Percentiles rank a stretch among this genome's conserved stretches.
phyloP scores from a whole-genome alignment of 257 asterid genomes.

The Solanum dulcamara region DNA sequence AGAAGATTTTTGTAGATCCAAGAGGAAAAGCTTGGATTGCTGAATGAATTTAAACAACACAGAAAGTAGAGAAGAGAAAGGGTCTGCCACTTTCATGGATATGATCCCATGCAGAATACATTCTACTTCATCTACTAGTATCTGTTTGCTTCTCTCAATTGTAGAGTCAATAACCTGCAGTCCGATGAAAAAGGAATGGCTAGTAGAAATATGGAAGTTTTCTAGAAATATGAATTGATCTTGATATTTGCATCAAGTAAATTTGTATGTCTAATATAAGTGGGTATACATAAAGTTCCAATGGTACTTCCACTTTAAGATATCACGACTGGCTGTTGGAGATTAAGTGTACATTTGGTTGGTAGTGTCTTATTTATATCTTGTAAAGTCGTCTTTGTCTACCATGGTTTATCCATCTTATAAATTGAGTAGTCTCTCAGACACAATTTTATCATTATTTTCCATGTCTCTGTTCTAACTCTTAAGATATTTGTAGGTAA shows the following conservation, averaged over 20 bases:
- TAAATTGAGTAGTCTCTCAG: background rate
- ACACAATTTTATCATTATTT: background rate
- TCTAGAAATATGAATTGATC: background rate
- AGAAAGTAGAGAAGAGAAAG: background rate
- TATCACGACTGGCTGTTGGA: background rate
- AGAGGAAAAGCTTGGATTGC: background rate
- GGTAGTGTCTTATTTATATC: background rate
- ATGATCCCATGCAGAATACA: background rate
- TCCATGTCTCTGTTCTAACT: background rate
- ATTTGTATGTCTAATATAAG: background rate
- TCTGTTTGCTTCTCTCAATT: background rate
- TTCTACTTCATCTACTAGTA: background rate
- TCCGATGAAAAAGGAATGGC: background rate
- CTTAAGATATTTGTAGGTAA: constrained; percentile 40
- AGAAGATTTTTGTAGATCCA: background rate
- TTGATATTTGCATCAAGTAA: background rate
- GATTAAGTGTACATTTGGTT: background rate
- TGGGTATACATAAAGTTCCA: background rate
- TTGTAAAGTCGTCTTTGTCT: background rate
- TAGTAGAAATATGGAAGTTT: background rate
- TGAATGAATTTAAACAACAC: background rate
- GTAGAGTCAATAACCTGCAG: background rate
- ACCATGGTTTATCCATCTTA: background rate
- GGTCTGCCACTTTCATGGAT: background rate
- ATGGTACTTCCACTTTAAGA: background rate